These are phyloP conservation scores for Boletus insuetus DNA, from an alignment of 768 basidiomycete genomes.

Conservation along the genomic window DNA sequence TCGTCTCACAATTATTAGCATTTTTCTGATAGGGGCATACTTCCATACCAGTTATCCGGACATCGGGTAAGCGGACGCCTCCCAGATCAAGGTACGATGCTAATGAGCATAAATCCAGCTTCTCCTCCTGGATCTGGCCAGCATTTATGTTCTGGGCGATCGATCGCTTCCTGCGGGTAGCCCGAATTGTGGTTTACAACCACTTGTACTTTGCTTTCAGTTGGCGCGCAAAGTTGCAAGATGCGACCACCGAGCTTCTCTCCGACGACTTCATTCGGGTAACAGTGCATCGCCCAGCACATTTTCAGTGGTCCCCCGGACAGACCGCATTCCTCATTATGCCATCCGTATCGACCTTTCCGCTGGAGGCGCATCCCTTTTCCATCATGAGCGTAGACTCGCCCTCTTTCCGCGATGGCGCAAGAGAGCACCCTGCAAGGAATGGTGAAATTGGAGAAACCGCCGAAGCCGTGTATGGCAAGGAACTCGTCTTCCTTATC, in stretches of 20 bases:
- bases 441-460: background rate
- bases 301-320: conserved; percentile 52
- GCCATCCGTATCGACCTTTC: conserved; percentile 42
- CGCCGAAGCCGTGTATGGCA: conserved; percentile 19
- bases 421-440: background rate
- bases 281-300: conserved; percentile 41
- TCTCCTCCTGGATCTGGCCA: conserved; percentile 31
- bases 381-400: conserved; percentile 50
- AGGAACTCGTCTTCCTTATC: conserved; percentile 56
- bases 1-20: conserved; percentile 15
- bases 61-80: conserved; percentile 8
- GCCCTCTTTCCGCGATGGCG: conserved; percentile 8
- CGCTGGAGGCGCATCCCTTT: conserved; percentile 60
- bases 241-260: conserved; percentile 42
- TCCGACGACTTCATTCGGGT: conserved; percentile 48
- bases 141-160: conserved; percentile 35
- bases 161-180: conserved; percentile 49
- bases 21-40: conserved; percentile 40
- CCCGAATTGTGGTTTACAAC: conserved; percentile 45
- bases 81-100: background rate
- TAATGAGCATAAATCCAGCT: conserved; percentile 3
- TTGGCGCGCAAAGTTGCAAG: conserved; percentile 25
- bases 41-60: conserved; percentile 34
- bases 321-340: conserved; percentile 53
- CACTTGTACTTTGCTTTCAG: conserved; percentile 36